Percentiles rank a stretch among this genome's conserved stretches.
These are phyloP conservation scores for Fusarium haematococcum DNA, from an alignment of 2,329 filamentous ascomycete species.

Conservation along the genomic window DNA sequence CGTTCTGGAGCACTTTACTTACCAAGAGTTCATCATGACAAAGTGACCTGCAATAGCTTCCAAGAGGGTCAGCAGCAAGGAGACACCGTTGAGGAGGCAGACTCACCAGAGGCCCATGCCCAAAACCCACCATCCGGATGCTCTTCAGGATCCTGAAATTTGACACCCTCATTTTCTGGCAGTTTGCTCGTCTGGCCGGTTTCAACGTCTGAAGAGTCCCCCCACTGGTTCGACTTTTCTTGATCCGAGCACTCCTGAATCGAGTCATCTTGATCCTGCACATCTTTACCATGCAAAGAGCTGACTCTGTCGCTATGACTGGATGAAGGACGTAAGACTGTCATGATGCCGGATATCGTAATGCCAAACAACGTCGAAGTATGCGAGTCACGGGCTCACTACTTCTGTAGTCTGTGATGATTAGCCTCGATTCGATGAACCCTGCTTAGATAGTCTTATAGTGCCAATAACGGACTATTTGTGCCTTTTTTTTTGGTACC, in stretches of 20 bases:
- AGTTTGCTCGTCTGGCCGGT: background rate
- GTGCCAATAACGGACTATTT: background rate
- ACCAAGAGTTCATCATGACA: background rate
- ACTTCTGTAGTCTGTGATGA: background rate
- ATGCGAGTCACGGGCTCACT: background rate
- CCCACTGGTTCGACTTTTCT: background rate
- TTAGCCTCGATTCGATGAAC: background rate
- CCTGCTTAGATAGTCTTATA: background rate
- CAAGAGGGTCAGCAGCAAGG: background rate
- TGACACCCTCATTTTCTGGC: background rate
- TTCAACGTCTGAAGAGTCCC: background rate
- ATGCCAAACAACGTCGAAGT: background rate
- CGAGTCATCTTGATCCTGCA: background rate
- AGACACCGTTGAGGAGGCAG: accelerated
- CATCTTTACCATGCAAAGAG: background rate
- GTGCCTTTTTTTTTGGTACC: background rate
- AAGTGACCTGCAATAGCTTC: background rate
- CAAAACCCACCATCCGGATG: background rate
- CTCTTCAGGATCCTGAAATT: background rate
- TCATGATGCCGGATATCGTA: background rate
- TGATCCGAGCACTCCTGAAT: background rate
- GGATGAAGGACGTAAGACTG: background rate
- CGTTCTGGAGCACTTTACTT: accelerated
- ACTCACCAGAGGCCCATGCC: background rate
- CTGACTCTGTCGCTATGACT: background rate